phyloP scores from a whole-genome alignment of 2,329 filamentous ascomycete genomes.

The Aschersonia sp. region DNA sequence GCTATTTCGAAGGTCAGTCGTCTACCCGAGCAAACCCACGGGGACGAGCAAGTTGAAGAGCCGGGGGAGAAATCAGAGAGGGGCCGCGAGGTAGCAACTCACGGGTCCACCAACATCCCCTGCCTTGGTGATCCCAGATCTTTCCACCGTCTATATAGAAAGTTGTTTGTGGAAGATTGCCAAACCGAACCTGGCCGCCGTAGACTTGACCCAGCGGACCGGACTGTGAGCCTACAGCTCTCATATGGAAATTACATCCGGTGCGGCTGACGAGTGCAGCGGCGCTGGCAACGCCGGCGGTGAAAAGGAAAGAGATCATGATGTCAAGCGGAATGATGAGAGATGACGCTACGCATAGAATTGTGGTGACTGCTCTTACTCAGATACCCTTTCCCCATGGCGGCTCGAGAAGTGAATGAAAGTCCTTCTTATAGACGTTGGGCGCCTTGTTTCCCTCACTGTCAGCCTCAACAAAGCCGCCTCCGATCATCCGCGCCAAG shows the following conservation, averaged over 20 bases:
- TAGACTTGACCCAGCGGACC: slow-evolving; percentile 43
- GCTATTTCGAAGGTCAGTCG: slow-evolving; percentile 14
- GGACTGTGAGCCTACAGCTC: slow-evolving; percentile 29
- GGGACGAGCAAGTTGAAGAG: neutral
- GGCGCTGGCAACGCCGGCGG: slow-evolving; percentile 5
- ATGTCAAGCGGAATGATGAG: neutral
- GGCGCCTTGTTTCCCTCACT: too few species aligned
- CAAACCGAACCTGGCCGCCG: slow-evolving; percentile 42
- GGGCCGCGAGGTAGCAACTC: slow-evolving; percentile 10
- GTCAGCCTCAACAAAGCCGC: neutral
- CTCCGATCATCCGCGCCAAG: neutral
- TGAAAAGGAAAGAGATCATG: slow-evolving; percentile 4
- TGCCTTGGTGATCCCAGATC: slow-evolving; percentile 38
- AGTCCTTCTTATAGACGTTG: too few species aligned
- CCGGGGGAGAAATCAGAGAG: neutral
- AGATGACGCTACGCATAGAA: neutral
- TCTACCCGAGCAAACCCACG: neutral
- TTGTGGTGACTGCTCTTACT: too few species aligned
- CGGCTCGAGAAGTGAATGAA: too few species aligned
- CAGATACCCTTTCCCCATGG: too few species aligned
- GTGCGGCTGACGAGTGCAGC: slow-evolving; percentile 4
- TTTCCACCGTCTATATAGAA: slow-evolving; percentile 40
- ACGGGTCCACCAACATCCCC: slow-evolving; percentile 51
- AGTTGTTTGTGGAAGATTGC: slow-evolving; percentile 29
- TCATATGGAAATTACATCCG: slow-evolving; percentile 29